phyloP scores from a whole-genome alignment of 1,284 basidiomycete genomes.

The Vanrija sp. region DNA sequence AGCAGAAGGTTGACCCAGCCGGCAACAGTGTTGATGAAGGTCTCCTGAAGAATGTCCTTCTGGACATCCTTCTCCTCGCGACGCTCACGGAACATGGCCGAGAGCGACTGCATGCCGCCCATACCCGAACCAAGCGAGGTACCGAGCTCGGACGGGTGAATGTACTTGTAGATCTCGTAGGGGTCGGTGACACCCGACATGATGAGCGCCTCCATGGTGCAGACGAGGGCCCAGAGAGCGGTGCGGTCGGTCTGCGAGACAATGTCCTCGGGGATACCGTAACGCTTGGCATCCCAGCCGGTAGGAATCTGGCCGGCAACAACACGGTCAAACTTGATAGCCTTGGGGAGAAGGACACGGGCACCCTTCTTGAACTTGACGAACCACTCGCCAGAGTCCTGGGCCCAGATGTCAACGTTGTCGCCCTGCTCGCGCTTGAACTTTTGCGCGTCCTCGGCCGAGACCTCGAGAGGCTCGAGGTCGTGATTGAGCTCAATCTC shows the following conservation, averaged over 20 bases:
- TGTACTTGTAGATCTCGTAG: constrained; percentile 91
- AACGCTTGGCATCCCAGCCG: constrained; percentile 92
- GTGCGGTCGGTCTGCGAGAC: constrained; percentile 82
- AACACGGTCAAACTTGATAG: constrained; percentile 87
- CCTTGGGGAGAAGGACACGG: constrained; percentile 88
- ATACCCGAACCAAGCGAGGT: constrained; percentile 91
- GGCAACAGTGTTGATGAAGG: constrained; percentile 97
- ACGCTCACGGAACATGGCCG: constrained; percentile 97
- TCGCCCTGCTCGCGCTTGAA: constrained; percentile 97
- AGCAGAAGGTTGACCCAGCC: constrained; percentile 96
- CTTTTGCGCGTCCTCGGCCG: constrained; percentile 83
- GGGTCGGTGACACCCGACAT: constrained; percentile 97
- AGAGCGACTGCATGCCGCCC: constrained; percentile 86
- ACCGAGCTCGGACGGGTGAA: constrained; percentile 94
- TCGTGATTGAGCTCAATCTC: constrained; percentile 96
- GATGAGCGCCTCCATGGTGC: constrained; percentile 90
- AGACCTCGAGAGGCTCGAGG: constrained; percentile 90
- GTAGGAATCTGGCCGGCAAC: constrained; percentile 96
- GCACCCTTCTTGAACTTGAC: constrained; percentile 99
- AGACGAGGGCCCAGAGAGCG: constrained; percentile 95
- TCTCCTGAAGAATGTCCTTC: constrained; percentile 97
- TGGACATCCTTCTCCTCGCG: constrained; percentile 96
- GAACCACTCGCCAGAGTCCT: constrained; percentile 86
- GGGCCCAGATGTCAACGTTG: constrained; percentile 91
- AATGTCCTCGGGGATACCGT: constrained; percentile 97